These are phyloP conservation scores for Coleophoma crateriformis DNA, from an alignment of 2,329 filamentous ascomycete genomes.

Conservation along the genomic window DNA sequence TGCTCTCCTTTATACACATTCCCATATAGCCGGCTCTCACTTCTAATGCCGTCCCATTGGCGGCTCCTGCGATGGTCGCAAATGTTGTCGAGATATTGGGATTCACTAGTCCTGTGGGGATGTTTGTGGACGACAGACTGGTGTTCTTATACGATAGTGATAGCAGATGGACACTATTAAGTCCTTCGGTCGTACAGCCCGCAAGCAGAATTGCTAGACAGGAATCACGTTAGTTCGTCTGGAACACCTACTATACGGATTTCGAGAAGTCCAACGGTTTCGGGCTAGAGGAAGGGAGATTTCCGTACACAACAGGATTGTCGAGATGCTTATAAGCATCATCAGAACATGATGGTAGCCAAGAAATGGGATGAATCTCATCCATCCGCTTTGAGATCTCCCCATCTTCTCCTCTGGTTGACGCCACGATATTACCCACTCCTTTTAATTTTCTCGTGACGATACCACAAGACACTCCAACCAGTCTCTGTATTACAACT, in stretches of 20 bases:
- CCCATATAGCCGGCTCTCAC: slow-evolving; percentile 6
- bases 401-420: no score
- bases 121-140: not conserved
- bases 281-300: not conserved
- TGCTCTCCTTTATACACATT: slow-evolving; percentile 4
- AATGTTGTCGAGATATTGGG: slow-evolving; percentile 4
- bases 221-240: not conserved
- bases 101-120: not conserved
- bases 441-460: no score
- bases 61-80: not conserved
- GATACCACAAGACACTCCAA: no score
- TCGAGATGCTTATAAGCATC: slow-evolving; percentile 89
- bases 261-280: not conserved
- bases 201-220: slow-evolving; percentile 6
- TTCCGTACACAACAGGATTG: slow-evolving; percentile 86
- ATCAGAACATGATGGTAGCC: slow-evolving; percentile 87
- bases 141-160: slow-evolving; percentile 5
- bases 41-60: not conserved
- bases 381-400: no score
- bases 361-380: slow-evolving; percentile 58
- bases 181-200: slow-evolving; percentile 4
- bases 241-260: not conserved
- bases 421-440: no score
- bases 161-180: slow-evolving; percentile 7
- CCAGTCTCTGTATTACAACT: no score